Conservation (phyloP, 352 stramenopile genomes). For the Globisporangium alternatum region DNA sequence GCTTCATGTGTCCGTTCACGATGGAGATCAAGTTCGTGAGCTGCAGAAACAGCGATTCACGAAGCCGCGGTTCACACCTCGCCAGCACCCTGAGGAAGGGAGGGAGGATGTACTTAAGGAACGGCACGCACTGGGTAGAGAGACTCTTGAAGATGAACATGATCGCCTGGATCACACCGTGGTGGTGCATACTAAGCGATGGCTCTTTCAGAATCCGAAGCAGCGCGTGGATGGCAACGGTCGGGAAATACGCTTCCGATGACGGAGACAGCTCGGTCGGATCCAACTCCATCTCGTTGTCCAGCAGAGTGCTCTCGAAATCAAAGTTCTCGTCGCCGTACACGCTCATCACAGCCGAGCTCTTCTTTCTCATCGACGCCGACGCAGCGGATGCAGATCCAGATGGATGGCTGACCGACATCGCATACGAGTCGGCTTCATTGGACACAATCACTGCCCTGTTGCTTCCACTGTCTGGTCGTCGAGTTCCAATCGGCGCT, state of each 20-base stretch:
- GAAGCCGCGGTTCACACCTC: conserved; percentile 87
- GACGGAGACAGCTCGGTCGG: conserved; percentile 65
- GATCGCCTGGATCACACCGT: conserved; percentile 96
- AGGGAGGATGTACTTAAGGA: conserved; percentile 96
- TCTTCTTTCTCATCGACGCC: conserved; percentile 26
- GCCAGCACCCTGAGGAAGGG: conserved; percentile 95
- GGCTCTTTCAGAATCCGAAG: conserved; percentile 96
- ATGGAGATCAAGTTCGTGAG: conserved; percentile 95
- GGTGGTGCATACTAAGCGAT: conserved; percentile 94
- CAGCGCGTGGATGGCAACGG: conserved; percentile 95
- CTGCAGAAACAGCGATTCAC: conserved; percentile 96
- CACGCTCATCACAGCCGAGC: conserved; percentile 11
- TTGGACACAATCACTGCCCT: conserved; percentile 7
- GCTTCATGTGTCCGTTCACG: conserved; percentile 94
- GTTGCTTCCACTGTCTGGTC: conserved; percentile 29
- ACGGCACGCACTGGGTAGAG: conserved; percentile 93
- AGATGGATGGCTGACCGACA: conserved; percentile 23
- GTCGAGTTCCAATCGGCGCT: conserved; percentile 79
- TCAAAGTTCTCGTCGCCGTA: conserved; percentile 47
- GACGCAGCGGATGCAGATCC: conserved; percentile 17
- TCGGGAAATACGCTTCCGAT: conserved; percentile 96
- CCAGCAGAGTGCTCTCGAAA: conserved; percentile 65
- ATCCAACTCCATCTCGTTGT: conserved; percentile 64
- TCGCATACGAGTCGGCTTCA: conserved; percentile 7
- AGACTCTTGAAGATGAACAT: conserved; percentile 99